Evolutionary conservation across 805 yeast species (phyloP).

Genomic region (Scheffersomyces stipitis): DNA sequence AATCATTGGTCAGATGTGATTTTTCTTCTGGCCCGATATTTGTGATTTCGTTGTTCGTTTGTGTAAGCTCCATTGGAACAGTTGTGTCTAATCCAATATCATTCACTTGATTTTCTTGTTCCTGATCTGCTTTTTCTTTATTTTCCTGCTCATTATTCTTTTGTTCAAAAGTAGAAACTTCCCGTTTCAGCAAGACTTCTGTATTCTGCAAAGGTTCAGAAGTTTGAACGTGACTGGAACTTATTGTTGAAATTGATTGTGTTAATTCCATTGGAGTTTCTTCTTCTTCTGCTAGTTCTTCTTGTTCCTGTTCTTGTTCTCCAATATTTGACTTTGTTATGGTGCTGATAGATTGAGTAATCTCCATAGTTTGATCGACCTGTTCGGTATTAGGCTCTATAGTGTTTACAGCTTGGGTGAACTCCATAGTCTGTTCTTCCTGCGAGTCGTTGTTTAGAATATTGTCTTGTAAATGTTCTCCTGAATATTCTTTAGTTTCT

Average conservation of each 20-base stretch:
- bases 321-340: constrained; percentile 1
- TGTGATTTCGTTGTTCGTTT: constrained; percentile 2
- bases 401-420: constrained; percentile 3
- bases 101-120: background rate
- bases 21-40: too few species aligned
- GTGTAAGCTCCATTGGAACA: constrained; percentile 26
- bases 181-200: too few species aligned
- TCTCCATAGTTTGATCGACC: constrained; percentile 5
- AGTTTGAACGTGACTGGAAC: background rate
- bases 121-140: background rate
- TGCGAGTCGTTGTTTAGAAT: too few species aligned
- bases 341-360: constrained; percentile 1
- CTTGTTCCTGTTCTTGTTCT: constrained; percentile 2
- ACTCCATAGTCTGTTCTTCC: too few species aligned
- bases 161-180: too few species aligned
- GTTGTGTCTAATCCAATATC: too few species aligned
- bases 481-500: too few species aligned
- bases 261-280: constrained; percentile 26
- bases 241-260: constrained; percentile 10
- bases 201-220: too few species aligned
- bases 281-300: constrained; percentile 4
- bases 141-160: too few species aligned
- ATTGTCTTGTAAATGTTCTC: too few species aligned
- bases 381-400: background rate
- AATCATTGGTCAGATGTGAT: too few species aligned